Conservation (phyloP, 139 green algal species). For the Picocystis salinarum region DNA sequence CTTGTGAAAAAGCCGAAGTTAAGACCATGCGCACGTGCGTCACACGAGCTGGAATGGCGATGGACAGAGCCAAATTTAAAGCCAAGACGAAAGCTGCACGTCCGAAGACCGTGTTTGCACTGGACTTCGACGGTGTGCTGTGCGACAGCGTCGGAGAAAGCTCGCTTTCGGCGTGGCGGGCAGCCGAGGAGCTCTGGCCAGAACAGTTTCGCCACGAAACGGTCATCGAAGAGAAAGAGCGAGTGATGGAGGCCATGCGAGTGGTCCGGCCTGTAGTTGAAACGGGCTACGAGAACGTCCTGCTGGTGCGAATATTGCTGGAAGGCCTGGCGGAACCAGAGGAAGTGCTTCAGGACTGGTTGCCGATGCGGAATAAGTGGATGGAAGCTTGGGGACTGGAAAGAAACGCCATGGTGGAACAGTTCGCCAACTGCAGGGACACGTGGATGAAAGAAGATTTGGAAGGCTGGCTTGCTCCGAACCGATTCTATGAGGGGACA, state of each 20-base stretch:
- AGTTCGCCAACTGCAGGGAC: slow-evolving; percentile 80
- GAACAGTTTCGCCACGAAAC: slow-evolving; percentile 46
- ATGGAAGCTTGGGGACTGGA: slow-evolving; percentile 53
- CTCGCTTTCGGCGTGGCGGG: slow-evolving; percentile 71
- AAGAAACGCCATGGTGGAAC: slow-evolving; percentile 38
- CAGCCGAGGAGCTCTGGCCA: slow-evolving; percentile 55
- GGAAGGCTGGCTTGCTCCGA: slow-evolving; percentile 71
- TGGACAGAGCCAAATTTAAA: no score
- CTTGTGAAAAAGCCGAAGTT: no score
- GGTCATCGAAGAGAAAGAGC: slow-evolving; percentile 29
- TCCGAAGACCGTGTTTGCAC: slow-evolving; percentile 37
- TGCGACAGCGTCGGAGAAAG: slow-evolving; percentile 86
- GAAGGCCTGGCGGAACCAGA: slow-evolving; percentile 40
- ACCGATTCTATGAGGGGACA: slow-evolving; percentile 76
- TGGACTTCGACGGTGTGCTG: slow-evolving; percentile 96
- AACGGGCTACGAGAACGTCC: slow-evolving; percentile 95
- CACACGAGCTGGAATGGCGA: no score
- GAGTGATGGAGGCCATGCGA: slow-evolving; percentile 64
- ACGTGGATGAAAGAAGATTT: slow-evolving; percentile 81
- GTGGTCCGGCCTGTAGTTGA: slow-evolving; percentile 82
- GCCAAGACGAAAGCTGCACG: no score
- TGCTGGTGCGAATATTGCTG: slow-evolving; percentile 71
- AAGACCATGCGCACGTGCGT: no score
- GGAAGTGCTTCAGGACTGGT: slow-evolving; percentile 61
- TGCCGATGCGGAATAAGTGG: slow-evolving; percentile 29